Evolutionary conservation across 768 basidiomycete genomes (phyloP).

Genomic region (Paxillus involutus): DNA sequence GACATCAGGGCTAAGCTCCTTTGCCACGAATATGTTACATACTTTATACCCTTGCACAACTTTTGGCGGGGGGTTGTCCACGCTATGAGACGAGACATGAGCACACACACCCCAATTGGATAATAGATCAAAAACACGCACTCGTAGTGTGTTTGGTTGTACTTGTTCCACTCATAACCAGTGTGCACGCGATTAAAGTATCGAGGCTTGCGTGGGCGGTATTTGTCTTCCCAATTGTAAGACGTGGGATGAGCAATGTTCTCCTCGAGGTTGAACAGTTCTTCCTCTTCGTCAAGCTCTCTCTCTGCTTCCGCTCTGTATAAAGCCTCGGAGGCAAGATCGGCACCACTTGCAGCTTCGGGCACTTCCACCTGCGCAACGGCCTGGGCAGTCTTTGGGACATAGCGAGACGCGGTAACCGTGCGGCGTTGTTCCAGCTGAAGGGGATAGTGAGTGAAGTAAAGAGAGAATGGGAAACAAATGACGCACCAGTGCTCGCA

Average conservation of each 20-base stretch:
- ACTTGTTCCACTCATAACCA: slow-evolving; percentile 99
- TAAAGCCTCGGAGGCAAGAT: slow-evolving; percentile 85
- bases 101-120: not conserved
- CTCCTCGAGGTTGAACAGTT: slow-evolving; percentile 92
- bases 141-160: slow-evolving; percentile 99
- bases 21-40: slow-evolving; percentile 10
- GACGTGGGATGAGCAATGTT: slow-evolving; percentile 78
- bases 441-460: slow-evolving; percentile 3
- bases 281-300: slow-evolving; percentile 95
- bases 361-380: slow-evolving; percentile 55
- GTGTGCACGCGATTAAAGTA: slow-evolving; percentile 99
- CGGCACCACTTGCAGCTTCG: slow-evolving; percentile 61
- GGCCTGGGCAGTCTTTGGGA: slow-evolving; percentile 70
- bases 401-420: slow-evolving; percentile 85
- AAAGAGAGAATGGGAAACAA: slow-evolving; percentile 1
- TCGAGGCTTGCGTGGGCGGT: slow-evolving; percentile 92
- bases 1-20: slow-evolving; percentile 7
- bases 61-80: slow-evolving; percentile 98
- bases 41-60: slow-evolving; percentile 99
- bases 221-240: slow-evolving; percentile 99
- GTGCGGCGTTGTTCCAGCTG: slow-evolving; percentile 74
- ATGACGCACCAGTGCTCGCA: slow-evolving; percentile 55
- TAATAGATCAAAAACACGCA: slow-evolving; percentile 31
- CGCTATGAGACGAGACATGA: slow-evolving; percentile 46
- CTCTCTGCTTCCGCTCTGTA: slow-evolving; percentile 91